Base-by-base conservation (phyloP, 805 yeast genomes). In the Clavispora fructus region DNA sequence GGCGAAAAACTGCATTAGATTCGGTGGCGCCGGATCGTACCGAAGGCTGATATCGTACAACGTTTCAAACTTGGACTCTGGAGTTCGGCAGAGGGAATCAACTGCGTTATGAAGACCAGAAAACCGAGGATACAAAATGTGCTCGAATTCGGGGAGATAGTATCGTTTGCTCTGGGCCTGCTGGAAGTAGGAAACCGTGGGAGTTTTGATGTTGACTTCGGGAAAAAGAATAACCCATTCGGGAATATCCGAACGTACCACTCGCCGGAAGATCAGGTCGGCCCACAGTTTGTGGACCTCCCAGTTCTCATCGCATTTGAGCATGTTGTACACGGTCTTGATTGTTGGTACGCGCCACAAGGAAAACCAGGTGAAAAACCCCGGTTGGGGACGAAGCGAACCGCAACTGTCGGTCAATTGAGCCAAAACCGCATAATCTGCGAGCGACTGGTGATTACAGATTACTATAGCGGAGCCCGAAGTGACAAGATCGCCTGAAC, bases 151-250 rank as follows among this genome's bases (percentile, higher is more conserved):
- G 0, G 92, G 87, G n/a, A 85, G 68, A 45, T 75, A 84, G 55
- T 75, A 80, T 46, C 75, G 73, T 35, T 75, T 75, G 40, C 83
- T 73, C 49, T 81, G 72, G 28, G 74, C 71, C 35, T 73, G 68
- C 50, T 89, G 95, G 35, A 75, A 43, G 56, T 61, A 52, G 40
- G 68, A 60, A 39, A 73, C 72, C 32, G 75, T 75, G 10, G 75
- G 68, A 0, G 82, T 77, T 62, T 79, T 77, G 7, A 85, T 78
- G 56, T 85, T 86, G 5, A 87, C 96, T 63, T 91, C 97, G 0
- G 97, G 97, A 53, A 90, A 90, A 8, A 87, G 52, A 0, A 83
- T 80, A 0, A 89, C 55, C 87, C 95, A 82, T 53, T 78, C 75
- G 26, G 68, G 70, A n/a, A 54, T 59, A 31, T 62, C 71, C 26